Evolutionary conservation across 768 basidiomycete species (phyloP).

Genomic region (Suillus lakei): DNA sequence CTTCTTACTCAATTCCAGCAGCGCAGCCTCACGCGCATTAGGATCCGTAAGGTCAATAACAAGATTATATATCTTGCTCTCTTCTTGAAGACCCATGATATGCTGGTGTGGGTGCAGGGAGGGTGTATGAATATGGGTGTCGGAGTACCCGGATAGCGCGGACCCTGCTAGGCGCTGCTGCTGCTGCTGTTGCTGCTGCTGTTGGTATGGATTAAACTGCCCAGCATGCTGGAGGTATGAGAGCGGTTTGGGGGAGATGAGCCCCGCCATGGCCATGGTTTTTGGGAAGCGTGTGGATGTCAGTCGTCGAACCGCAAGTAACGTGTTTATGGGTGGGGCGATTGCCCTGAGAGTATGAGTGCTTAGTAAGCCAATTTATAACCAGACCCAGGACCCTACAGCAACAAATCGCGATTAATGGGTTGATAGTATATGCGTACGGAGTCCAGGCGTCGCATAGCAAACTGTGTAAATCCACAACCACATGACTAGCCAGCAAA

Average conservation of each 20-base stretch:
- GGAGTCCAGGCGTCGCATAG: slow-evolving; percentile 6
- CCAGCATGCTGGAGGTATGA: slow-evolving; percentile 67
- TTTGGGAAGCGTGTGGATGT: slow-evolving; percentile 5
- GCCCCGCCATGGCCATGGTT: slow-evolving; percentile 54
- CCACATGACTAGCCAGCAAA: slow-evolving; percentile 4
- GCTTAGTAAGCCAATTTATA: not conserved
- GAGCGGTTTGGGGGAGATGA: slow-evolving; percentile 64
- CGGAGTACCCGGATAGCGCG: slow-evolving; percentile 52
- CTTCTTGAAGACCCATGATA: slow-evolving; percentile 60
- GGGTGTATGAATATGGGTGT: slow-evolving; percentile 46
- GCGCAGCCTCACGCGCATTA: slow-evolving; percentile 82
- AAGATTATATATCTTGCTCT: slow-evolving; percentile 86
- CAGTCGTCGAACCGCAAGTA: not conserved
- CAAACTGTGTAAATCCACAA: slow-evolving; percentile 4
- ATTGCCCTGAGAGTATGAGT: not conserved
- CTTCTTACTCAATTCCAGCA: slow-evolving; percentile 98
- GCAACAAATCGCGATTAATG: not conserved
- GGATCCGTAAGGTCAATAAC: slow-evolving; percentile 89
- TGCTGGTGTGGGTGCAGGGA: slow-evolving; percentile 61
- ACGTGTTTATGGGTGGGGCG: not conserved
- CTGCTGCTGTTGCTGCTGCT: slow-evolving; percentile 38
- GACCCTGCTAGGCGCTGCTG: slow-evolving; percentile 34
- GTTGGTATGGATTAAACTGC: slow-evolving; percentile 64
- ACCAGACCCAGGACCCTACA: not conserved
- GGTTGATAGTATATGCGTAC: slow-evolving; percentile 1